Evolutionary conservation across 805 yeast species (phyloP).

Genomic region (Candida sanyiensis): DNA sequence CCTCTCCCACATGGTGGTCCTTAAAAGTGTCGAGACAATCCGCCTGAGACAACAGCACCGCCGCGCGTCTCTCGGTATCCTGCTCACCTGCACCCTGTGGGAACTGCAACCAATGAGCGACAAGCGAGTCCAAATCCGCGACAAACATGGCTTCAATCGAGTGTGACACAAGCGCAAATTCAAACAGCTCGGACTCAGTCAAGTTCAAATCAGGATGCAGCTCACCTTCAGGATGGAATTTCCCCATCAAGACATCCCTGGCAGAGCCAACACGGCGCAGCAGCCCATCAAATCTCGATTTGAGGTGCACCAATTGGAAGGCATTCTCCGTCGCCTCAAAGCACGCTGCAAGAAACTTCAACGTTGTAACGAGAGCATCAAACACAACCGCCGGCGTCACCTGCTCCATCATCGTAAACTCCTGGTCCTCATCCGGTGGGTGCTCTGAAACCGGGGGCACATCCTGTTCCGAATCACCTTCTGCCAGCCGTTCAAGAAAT

Average conservation of each 20-base stretch:
- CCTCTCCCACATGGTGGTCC: background rate
- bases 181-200: slow-evolving; percentile 11
- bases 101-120: slow-evolving; percentile 11
- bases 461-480: slow-evolving; percentile 12
- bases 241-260: background rate
- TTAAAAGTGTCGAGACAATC: slow-evolving; percentile 15
- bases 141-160: slow-evolving; percentile 12
- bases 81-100: background rate
- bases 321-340: slow-evolving; percentile 13
- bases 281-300: background rate
- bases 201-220: slow-evolving; percentile 9
- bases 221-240: slow-evolving; percentile 5
- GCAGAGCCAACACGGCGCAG: background rate
- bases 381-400: slow-evolving; percentile 20
- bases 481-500: slow-evolving; percentile 16
- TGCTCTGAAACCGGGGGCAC: slow-evolving; percentile 12
- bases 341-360: slow-evolving; percentile 12
- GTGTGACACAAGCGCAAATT: slow-evolving; percentile 11
- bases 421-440: slow-evolving; percentile 13
- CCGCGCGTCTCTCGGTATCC: slow-evolving; percentile 6
- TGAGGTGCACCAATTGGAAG: slow-evolving; percentile 9
- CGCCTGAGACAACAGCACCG: slow-evolving; percentile 18
- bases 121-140: slow-evolving; percentile 5
- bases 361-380: slow-evolving; percentile 14
- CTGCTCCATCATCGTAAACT: slow-evolving; percentile 22